Conservation (phyloP, 2,329 filamentous ascomycete genomes). For the Monascus ruber region DNA sequence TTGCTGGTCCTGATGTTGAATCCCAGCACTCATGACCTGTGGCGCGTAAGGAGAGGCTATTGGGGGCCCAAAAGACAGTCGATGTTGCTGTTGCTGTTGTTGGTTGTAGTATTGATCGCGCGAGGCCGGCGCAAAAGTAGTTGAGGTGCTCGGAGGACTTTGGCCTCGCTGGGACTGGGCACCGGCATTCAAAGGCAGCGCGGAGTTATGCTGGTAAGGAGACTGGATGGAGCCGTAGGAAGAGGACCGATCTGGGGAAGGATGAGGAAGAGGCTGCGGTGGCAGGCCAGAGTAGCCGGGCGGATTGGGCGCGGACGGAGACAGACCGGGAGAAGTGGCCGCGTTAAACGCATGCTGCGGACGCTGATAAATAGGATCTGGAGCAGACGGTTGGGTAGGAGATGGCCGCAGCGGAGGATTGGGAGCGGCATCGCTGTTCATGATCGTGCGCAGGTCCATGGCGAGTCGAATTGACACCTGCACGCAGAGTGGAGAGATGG, state of each 20-base stretch:
- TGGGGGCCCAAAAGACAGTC: constrained; percentile 11
- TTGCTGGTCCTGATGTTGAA: constrained; percentile 19
- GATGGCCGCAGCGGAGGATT: constrained; percentile 15
- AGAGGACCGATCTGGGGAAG: constrained; percentile 32
- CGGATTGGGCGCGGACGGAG: constrained; percentile 13
- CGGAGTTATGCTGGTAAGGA: constrained; percentile 29
- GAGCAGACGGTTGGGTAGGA: constrained; percentile 15
- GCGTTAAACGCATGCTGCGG: constrained; percentile 10
- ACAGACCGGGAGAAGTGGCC: constrained; percentile 11
- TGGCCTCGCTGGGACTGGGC: constrained; percentile 20
- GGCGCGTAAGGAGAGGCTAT: constrained; percentile 30
- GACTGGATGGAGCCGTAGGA: constrained; percentile 29
- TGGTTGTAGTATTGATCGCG: constrained; percentile 27
- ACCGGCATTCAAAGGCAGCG: constrained; percentile 19
- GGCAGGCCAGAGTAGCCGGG: constrained; percentile 19
- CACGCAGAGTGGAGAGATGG: no score
- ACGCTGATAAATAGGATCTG: constrained; percentile 17
- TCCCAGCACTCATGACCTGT: constrained; percentile 21
- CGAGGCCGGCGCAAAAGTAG: constrained; percentile 19
- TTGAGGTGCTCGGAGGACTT: constrained; percentile 19
- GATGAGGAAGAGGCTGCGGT: constrained; percentile 24
- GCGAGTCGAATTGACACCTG: constrained; percentile 7
- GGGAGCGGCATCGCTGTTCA: constrained; percentile 34
- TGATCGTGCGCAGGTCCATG: constrained; percentile 45
- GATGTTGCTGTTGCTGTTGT: constrained; percentile 13